Conservation (phyloP, 2,329 filamentous ascomycete species). For the Triangularia verruculosa region DNA sequence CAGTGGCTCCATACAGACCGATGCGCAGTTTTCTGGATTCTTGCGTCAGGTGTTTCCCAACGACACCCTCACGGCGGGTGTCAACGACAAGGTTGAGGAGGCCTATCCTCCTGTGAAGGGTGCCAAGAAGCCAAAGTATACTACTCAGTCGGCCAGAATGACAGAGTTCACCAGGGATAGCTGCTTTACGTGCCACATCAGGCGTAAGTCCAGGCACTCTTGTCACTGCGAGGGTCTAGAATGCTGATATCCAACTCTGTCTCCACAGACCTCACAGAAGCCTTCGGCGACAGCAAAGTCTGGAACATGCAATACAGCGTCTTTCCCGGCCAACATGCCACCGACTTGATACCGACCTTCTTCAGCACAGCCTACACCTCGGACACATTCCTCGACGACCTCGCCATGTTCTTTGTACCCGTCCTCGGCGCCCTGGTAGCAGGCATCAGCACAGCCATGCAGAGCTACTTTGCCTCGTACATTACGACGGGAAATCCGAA, state of each 20-base stretch:
- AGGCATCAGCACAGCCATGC: constrained; percentile 37
- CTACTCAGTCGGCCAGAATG: constrained; percentile 30
- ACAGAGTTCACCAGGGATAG: constrained; percentile 34
- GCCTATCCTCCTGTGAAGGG: constrained; percentile 31
- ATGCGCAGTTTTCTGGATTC: constrained; percentile 35
- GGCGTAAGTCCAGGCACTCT: constrained; percentile 22
- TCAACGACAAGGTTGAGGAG: constrained; percentile 29
- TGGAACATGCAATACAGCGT: constrained; percentile 43
- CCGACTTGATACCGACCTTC: constrained; percentile 42
- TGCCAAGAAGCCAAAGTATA: constrained; percentile 24
- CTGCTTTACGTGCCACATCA: constrained; percentile 38
- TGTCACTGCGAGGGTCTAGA: background rate
- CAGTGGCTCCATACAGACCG: constrained; percentile 29
- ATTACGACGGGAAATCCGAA: constrained; percentile 41
- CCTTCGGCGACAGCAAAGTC: constrained; percentile 34
- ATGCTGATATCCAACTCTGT: background rate
- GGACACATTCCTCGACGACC: constrained; percentile 27
- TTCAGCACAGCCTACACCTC: constrained; percentile 35
- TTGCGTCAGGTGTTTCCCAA: constrained; percentile 34
- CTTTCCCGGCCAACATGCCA: constrained; percentile 39
- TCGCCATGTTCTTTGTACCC: constrained; percentile 30
- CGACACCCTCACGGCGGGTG: constrained; percentile 30
- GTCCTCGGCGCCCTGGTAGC: constrained; percentile 33
- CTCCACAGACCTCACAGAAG: constrained; percentile 34
- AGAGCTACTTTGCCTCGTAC: constrained; percentile 42